phyloP scores from a whole-genome alignment of 768 basidiomycete species.

The Hericium erinaceus region DNA sequence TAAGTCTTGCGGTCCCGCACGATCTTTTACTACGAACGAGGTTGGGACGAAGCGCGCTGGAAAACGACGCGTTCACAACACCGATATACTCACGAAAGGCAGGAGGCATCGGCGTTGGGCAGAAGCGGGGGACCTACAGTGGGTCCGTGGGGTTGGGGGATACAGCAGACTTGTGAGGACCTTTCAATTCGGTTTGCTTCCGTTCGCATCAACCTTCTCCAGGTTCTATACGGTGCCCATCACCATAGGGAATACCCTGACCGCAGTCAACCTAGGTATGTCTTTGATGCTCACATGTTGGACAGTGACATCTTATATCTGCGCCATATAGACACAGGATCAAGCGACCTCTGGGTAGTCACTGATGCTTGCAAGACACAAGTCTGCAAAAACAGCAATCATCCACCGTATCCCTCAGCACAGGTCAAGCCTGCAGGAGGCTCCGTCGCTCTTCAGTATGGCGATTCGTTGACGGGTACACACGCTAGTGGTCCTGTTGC shows the following conservation, averaged over 20 bases:
- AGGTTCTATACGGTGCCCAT: conserved; percentile 10
- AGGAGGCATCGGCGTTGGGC: neutral
- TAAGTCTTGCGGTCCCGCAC: conserved; percentile 1
- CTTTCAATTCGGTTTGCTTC: too few species aligned
- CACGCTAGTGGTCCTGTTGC: conserved; percentile 60
- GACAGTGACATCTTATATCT: neutral
- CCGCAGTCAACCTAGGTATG: conserved; percentile 9
- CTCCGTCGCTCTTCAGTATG: conserved; percentile 46
- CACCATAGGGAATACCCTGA: conserved; percentile 4
- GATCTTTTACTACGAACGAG: neutral
- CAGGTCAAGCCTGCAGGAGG: conserved; percentile 21
- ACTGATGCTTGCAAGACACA: conserved; percentile 7
- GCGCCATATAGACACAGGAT: conserved; percentile 9
- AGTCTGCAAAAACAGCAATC: conserved; percentile 2
- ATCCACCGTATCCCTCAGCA: conserved; percentile 8
- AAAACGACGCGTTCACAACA: conserved; percentile 4
- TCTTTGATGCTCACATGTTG: neutral
- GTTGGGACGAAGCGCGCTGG: neutral
- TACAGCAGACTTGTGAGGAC: conserved; percentile 5
- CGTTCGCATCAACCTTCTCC: too few species aligned
- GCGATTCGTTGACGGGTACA: conserved; percentile 64
- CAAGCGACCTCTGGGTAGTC: conserved; percentile 11
- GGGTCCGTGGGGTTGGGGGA: conserved; percentile 11
- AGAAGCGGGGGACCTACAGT: conserved; percentile 5
- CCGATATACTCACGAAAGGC: conserved; percentile 4